Evolutionary conservation across 169 alveolate species (phyloP), one percentile per base, ranked within the genome.

Genomic region (Plasmodium coatneyi): DNA sequence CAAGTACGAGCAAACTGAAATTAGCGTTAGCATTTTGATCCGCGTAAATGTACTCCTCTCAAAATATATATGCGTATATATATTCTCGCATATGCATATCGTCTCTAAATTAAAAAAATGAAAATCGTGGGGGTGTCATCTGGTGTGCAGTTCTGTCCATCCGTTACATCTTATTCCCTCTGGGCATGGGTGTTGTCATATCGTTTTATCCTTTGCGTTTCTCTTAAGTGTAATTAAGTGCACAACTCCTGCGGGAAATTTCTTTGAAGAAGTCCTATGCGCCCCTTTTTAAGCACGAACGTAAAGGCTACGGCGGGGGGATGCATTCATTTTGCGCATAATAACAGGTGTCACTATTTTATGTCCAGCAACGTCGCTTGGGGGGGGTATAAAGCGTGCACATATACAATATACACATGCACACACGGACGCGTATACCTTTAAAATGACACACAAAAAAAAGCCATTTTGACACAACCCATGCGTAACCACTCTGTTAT

Each of bases 1-100:
- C 76, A 90, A 81, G 54, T 90, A 90, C 19, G 92, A 78, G 30
- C 95, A 90, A 28, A 90, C 92, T 81, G 95, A 80, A 30, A 90
- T 80, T 81, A 90, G 60, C 32, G 95, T 90, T 41, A 90, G 10
- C 95, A 90, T 90, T 90, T 80, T 90, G 49, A 70, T 46, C 9
- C 60, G 25, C 60, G 14, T n/a, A 76, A 76, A 76, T 86, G 66
- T 76, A 28, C 22, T 41, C 70, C 76, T 66, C 76, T 25, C 41
- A 25, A 66, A 66, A 28, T 28, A 12, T 66, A 10, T 66, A 76
- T 76, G 43, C 22, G 7, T 76, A 25, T 22, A 66, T 66, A 66
- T 66, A 66, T 66, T 66, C 30, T 36, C 14, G 30, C 36, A 66
- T 66, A 66, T 28, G 14, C 76, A 66, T 66, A 5, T 66, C 32